phyloP scores from a whole-genome alignment of 768 basidiomycete genomes.

The Dendrothele bispora region DNA sequence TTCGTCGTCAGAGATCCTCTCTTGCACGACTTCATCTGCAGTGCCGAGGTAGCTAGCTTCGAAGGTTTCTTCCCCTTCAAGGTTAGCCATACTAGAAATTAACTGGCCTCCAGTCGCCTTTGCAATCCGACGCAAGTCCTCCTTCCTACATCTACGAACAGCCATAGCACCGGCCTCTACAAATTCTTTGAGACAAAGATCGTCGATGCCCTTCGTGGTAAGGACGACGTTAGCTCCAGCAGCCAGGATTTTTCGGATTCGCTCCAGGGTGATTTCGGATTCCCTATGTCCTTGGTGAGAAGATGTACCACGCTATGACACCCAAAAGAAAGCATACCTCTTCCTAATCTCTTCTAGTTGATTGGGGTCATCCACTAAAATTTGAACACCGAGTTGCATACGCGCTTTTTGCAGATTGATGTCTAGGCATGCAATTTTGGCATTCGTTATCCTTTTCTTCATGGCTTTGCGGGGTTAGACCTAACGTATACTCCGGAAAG shows the following conservation, averaged over 20 bases:
- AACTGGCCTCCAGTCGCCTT: constrained; percentile 95
- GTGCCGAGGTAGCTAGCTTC: constrained; percentile 87
- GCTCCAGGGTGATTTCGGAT: constrained; percentile 92
- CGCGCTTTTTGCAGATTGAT: constrained; percentile 96
- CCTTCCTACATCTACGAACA: constrained; percentile 95
- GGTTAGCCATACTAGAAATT: constrained; percentile 89
- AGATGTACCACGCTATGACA: too few relatives aligned
- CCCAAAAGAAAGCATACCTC: constrained; percentile 66
- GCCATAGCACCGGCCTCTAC: constrained; percentile 99
- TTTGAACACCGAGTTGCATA: constrained; percentile 98
- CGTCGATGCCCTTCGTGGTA: constrained; percentile 98
- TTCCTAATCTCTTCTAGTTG: constrained; percentile 96
- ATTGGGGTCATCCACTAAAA: constrained; percentile 94
- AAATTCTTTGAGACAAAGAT: constrained; percentile 97
- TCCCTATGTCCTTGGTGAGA: constrained; percentile 55
- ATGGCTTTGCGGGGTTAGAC: constrained; percentile 62
- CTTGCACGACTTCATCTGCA: constrained; percentile 96
- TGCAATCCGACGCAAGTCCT: constrained; percentile 95
- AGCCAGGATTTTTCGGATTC: constrained; percentile 93
- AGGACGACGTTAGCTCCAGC: constrained; percentile 96
- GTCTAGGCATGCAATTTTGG: constrained; percentile 98
- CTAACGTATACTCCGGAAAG: too few relatives aligned
- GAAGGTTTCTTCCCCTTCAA: constrained; percentile 98
- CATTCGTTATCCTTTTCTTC: constrained; percentile 91
- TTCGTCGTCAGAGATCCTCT: constrained; percentile 98